These are phyloP conservation scores for Cercospora beticola DNA, from an alignment of 2,329 filamentous ascomycete genomes.

Conservation along the genomic window DNA sequence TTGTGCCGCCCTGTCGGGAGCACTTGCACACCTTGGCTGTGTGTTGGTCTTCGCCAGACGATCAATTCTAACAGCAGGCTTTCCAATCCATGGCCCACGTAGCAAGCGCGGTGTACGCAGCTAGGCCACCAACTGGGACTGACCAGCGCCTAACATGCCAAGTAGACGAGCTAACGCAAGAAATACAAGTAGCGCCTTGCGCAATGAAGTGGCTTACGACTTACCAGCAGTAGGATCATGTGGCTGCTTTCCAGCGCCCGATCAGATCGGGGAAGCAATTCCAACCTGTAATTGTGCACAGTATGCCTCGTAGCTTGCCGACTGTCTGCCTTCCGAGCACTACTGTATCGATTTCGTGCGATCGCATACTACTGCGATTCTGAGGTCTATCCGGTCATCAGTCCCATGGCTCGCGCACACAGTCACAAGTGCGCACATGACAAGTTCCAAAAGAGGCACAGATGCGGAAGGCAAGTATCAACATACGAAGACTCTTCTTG, in stretches of 20 bases:
- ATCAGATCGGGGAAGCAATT: neutral
- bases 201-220: conserved; percentile 7
- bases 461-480: neutral
- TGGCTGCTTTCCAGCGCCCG: neutral
- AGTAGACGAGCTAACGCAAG: neutral
- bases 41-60: neutral
- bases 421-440: neutral
- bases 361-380: neutral
- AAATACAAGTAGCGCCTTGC: neutral
- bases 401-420: neutral
- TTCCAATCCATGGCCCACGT: neutral
- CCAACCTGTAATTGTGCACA: neutral
- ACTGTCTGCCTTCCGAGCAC: neutral
- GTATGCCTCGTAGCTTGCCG: neutral
- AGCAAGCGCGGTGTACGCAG: neutral
- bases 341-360: neutral
- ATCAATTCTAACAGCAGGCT: neutral
- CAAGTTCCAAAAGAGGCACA: neutral
- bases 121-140: neutral
- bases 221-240: neutral
- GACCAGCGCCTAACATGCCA: neutral
- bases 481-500: neutral
- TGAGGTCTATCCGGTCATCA: neutral
- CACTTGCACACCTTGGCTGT: neutral
- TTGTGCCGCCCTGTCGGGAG: neutral